Conservation (phyloP, 2,329 filamentous ascomycete genomes). For the Nemania sp. region DNA sequence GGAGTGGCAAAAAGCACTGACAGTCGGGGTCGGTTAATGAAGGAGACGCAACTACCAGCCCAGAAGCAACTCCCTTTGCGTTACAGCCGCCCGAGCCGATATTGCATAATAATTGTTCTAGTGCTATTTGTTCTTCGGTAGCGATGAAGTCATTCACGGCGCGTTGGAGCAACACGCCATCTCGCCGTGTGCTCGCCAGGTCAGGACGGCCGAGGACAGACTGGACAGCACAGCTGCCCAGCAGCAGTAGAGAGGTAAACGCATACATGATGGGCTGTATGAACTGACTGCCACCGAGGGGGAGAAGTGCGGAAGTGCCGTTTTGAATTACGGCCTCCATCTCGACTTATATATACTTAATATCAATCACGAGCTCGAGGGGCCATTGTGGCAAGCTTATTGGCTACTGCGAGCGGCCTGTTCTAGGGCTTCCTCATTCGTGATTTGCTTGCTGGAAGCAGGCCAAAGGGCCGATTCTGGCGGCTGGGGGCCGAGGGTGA, state of each 20-base stretch:
- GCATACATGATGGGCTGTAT: slow-evolving; percentile 53
- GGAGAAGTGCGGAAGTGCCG: slow-evolving; percentile 23
- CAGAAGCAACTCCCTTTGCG: slow-evolving; percentile 50
- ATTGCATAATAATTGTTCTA: slow-evolving; percentile 59
- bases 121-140: slow-evolving; percentile 55
- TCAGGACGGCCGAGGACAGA: slow-evolving; percentile 52
- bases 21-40: slow-evolving; percentile 58
- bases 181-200: slow-evolving; percentile 36
- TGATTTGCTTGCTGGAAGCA: neutral
- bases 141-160: slow-evolving; percentile 57
- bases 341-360: slow-evolving; percentile 35
- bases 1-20: slow-evolving; percentile 40
- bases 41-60: slow-evolving; percentile 61
- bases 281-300: slow-evolving; percentile 34
- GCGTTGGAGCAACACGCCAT: slow-evolving; percentile 48
- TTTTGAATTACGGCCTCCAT: slow-evolving; percentile 35
- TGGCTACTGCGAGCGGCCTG: neutral
- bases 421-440: neutral
- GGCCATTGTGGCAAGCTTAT: slow-evolving; percentile 4
- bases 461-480: slow-evolving; percentile 23
- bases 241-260: slow-evolving; percentile 52
- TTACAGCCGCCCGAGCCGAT: slow-evolving; percentile 60
- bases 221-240: slow-evolving; percentile 57
- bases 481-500: neutral
- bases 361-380: slow-evolving; percentile 7